Percentiles rank a stretch among this genome's conserved stretches.
phyloP scores from a whole-genome alignment of 192 early-diverging fungal species.

The Phycomyces blakesleeanus region DNA sequence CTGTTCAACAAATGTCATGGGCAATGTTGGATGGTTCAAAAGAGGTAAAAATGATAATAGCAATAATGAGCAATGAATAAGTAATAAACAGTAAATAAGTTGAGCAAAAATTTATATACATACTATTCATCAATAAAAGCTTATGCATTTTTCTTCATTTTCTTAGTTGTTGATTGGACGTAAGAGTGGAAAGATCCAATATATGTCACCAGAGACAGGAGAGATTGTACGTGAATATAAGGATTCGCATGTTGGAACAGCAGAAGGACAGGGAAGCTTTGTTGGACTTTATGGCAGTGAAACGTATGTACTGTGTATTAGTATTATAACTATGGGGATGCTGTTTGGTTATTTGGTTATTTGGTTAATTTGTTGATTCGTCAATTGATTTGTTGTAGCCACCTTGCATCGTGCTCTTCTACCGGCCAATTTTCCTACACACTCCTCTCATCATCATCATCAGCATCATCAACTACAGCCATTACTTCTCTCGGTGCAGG shows the following conservation, averaged over 20 bases:
- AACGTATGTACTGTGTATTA: conserved; percentile 30
- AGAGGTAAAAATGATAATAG: too few species aligned
- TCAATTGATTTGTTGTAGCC: not conserved
- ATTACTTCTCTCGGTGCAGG: conserved; percentile 33
- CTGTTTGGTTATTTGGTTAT: too few species aligned
- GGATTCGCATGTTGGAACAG: conserved; percentile 27
- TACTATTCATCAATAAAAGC: not conserved
- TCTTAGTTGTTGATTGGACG: conserved; percentile 47
- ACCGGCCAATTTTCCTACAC: conserved; percentile 17
- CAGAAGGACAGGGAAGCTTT: conserved; percentile 39
- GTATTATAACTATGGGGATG: too few species aligned
- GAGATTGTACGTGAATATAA: conserved; percentile 32
- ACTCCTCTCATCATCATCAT: conserved; percentile 7
- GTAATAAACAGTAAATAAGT: conserved; percentile 30
- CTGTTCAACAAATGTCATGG: conserved; percentile 28
- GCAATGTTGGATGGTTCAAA: conserved; percentile 12
- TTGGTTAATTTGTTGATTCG: too few species aligned
- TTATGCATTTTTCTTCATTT: conserved; percentile 5
- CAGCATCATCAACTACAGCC: conserved; percentile 13
- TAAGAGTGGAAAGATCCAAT: conserved; percentile 47
- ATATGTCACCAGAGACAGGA: conserved; percentile 41
- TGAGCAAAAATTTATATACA: not conserved
- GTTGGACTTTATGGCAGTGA: conserved; percentile 47
- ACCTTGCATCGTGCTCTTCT: conserved; percentile 18
- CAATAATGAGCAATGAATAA: not conserved